These are phyloP conservation scores for Margaritispora aquatica DNA, from an alignment of 495 filamentous ascomycete species.

Conservation along the genomic window DNA sequence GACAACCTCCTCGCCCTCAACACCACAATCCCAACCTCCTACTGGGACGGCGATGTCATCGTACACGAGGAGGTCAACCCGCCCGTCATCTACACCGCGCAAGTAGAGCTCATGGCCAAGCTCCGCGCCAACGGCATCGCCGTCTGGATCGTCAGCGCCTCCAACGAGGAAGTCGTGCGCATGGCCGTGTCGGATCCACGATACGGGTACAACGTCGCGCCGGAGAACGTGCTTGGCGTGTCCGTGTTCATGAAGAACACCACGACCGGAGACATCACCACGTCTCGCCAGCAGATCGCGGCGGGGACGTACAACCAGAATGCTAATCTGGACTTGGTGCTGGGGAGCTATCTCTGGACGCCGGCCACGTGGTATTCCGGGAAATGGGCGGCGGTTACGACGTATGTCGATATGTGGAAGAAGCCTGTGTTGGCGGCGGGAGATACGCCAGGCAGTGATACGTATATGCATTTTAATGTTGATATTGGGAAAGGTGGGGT, in stretches of 20 bases:
- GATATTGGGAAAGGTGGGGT: not conserved
- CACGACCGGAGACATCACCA: not conserved
- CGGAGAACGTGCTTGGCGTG: not conserved
- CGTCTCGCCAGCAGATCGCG: not conserved
- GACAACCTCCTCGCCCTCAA: not conserved
- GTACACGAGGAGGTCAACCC: not conserved
- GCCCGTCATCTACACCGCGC: not conserved
- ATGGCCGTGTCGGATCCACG: not conserved
- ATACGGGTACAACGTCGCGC: not conserved
- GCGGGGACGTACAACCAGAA: not conserved
- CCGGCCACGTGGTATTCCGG: not conserved
- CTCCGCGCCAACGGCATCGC: not conserved
- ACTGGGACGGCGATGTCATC: not conserved
- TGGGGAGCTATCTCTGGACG: not conserved
- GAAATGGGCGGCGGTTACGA: not conserved
- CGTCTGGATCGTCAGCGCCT: not conserved
- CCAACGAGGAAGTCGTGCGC: not conserved
- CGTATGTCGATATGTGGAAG: not conserved
- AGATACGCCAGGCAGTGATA: not conserved
- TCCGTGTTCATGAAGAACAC: not conserved
- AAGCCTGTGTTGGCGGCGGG: not conserved
- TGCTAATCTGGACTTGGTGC: not conserved
- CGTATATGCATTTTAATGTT: not conserved
- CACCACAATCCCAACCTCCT: not conserved
- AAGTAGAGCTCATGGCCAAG: not conserved